Base-by-base conservation (phyloP, 495 filamentous ascomycete genomes). In the Aspergillus conjunctus region DNA sequence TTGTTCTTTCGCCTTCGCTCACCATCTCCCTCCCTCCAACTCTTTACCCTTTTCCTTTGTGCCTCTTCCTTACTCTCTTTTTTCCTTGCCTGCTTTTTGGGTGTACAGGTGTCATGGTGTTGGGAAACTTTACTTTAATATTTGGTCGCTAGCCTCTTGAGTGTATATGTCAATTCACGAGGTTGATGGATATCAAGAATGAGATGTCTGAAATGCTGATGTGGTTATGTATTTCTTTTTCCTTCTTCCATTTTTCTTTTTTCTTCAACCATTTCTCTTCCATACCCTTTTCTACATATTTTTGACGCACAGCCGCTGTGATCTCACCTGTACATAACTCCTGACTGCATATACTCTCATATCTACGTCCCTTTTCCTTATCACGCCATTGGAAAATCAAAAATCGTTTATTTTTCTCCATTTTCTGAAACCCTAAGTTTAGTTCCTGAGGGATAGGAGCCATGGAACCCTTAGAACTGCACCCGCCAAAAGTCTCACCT, bases 131-230 rank as follows among this genome's bases (percentile, higher is more conserved):
- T 37, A 43, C 37, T 46, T 60, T 50, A 34, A 6, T 43, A 12
- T 48, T 54, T 43, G 31, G 43, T 49, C 56, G 55, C 51, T 51
- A 56, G 58, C 59, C 55, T 64, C 51, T 58, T 34, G 56, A 51
- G 31, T 57, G 46, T 54, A 58, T 62, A 62, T 60, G 57, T 54
- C 56, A 57, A 56, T 65, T 67, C 63, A 65, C 56, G 59, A 56
- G 65, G 63, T 58, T 63, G 65, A 60, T 66, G 66, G 68, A 65
- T 67, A 63, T 66, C 48, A 66, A 58, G 55, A 66, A 58, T 64
- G 63, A 65, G 60, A 65, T 57, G 62, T 56, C 64, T 62, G 61
- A 70, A 62, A 66, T 61, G 66, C 66, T 72, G 58, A 68, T 69
- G 62, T 59, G 61, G 62, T 61, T 61, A 65, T 66, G 62, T 69